A percentile compares a stretch with the other conserved stretches of the same genome.
Evolutionary conservation across 176 grass and related monocot genomes (phyloP).

Genomic region (Paspalum notatum): DNA sequence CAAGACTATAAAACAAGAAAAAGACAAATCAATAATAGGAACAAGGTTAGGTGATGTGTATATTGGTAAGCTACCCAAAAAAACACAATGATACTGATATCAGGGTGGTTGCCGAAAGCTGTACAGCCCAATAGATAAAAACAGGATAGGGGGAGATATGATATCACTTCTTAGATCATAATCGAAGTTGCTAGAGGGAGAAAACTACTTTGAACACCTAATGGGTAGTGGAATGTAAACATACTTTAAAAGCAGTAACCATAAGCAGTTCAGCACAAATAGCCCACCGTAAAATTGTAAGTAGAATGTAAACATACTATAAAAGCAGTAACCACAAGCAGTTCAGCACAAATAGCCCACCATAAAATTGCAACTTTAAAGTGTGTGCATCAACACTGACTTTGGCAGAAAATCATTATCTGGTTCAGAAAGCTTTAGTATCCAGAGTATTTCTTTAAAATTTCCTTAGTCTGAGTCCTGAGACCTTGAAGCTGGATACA

Average conservation of each 20-base stretch:
- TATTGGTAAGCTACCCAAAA: conserved; percentile 36
- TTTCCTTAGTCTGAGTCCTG: no score
- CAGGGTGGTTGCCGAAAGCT: conserved; percentile 18
- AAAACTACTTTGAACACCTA: conserved; percentile 37
- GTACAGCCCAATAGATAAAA: conserved; percentile 11
- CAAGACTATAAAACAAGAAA: conserved; percentile 27
- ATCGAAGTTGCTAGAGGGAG: conserved; percentile 8
- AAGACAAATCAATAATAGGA: conserved; percentile 24
- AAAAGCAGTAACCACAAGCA: conserved; percentile 5
- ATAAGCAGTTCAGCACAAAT: conserved; percentile 17
- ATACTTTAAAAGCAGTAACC: conserved; percentile 19
- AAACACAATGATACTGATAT: conserved; percentile 10
- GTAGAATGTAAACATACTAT: conserved; percentile 21
- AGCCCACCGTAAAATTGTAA: no score
- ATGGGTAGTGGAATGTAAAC: background rate
- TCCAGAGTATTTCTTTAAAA: conserved; percentile 13
- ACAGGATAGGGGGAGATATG: background rate
- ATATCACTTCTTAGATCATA: conserved; percentile 25
- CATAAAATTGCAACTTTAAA: background rate
- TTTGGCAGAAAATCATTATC: conserved; percentile 18
- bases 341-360: conserved; percentile 9
- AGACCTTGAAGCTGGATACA: conserved; percentile 19
- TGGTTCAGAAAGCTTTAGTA: background rate
- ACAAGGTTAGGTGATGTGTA: conserved; percentile 39
- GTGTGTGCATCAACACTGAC: background rate